Conservation (phyloP, 169 alveolate species). For the Plasmodium fragile region DNA sequence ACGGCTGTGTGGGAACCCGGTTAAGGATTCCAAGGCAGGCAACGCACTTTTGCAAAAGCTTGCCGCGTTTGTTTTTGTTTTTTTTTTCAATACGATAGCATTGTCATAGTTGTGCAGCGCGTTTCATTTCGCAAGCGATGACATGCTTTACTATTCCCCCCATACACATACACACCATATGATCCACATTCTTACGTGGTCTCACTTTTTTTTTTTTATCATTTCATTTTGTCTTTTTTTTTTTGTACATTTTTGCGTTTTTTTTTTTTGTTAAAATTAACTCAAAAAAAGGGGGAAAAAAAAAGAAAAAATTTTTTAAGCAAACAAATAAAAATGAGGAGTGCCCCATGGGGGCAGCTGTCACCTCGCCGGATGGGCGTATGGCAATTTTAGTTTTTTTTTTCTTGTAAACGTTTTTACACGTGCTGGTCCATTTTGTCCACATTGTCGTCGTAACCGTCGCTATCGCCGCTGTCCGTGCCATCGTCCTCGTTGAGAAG, state of each 20-base stretch:
- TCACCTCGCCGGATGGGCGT: background rate
- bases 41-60: background rate
- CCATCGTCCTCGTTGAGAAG: conserved; percentile 15
- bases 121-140: background rate
- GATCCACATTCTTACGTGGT: background rate
- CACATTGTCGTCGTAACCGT: background rate
- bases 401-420: background rate
- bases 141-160: background rate
- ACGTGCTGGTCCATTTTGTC: background rate
- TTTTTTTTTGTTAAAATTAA: background rate
- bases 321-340: conserved; percentile 7
- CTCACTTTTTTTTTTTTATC: conserved; percentile 4
- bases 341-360: background rate
- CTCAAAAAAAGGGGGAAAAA: background rate
- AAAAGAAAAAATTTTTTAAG: background rate
- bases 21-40: background rate
- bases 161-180: background rate
- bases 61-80: background rate
- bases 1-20: background rate
- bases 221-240: conserved; percentile 3
- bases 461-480: background rate
- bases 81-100: background rate
- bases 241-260: conserved; percentile 18
- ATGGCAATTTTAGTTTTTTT: background rate
- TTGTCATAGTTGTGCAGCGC: background rate